Evolutionary conservation across 108 stramenopile species (phyloP), one percentile per base, ranked within the genome.

Genomic region (Nitzschia sp.): DNA sequence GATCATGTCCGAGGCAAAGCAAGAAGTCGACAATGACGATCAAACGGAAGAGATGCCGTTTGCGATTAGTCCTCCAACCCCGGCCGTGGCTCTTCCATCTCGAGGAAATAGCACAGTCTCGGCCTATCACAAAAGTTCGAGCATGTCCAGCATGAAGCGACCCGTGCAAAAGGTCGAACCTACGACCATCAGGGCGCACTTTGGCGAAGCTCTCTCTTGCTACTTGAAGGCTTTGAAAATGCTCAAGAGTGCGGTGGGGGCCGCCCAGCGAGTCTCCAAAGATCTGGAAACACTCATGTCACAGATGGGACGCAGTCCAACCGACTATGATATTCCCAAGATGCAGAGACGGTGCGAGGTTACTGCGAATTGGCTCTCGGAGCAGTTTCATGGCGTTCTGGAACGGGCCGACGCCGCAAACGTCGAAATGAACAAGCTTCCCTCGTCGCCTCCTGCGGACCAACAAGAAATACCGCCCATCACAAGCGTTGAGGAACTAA

Each of bases 401-500:
- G 94, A 95, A 54, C 73, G 94, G 19, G 91, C 89, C 6, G 91
- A 92, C 71, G 91, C 94, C 8, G 87, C 91, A 0, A 85, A 78
- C 28, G 72, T 72, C 16, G 86, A 95, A 58, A 87, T 93, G 19
- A 46, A 76, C n/a, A 85, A 86, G 63, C 32, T 88, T 17, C 68
- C 78, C 41, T n/a, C n/a, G n/a, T n/a, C n/a, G n/a, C 71, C 56
- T 22, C 25, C 55, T 11, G 1, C 53, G 25, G 29, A 50, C 33
- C 60, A 45, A 19, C 58, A 62, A 22, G 58, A 23, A 27, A 52
- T 38, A 44, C 46, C 71, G 5, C 45, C 52, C 32, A 44, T 63
- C 32, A 47, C 65, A 9, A 82, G 71, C 22, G 87, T 90, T 6
- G 89, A 91, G 56, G 94, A 95, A 69, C 71, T 95, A 27, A 89